Percentiles rank a stretch among this genome's conserved stretches.
phyloP scores from a whole-genome alignment of 371 early-diverging fungal genomes.

The Rhizopus arrhizus region DNA sequence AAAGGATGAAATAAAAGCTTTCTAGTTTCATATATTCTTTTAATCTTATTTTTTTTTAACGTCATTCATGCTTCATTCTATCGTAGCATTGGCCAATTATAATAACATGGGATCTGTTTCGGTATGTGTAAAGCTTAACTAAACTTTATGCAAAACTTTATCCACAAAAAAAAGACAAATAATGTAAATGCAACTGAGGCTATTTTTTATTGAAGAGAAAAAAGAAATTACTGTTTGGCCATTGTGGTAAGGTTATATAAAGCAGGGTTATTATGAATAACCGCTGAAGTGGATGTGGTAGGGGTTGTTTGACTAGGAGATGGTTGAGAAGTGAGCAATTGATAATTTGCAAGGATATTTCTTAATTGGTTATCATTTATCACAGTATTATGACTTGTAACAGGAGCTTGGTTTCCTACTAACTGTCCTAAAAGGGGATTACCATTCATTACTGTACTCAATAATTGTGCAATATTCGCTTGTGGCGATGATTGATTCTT shows the following conservation, averaged over 20 bases:
- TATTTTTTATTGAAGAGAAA: too few relatives aligned
- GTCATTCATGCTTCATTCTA: too few relatives aligned
- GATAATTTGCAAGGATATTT: slow-evolving; percentile 12
- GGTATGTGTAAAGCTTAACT: too few relatives aligned
- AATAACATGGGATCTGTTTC: too few relatives aligned
- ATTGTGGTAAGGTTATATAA: slow-evolving; percentile 1
- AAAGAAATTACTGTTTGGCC: neutral
- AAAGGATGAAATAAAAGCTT: slow-evolving; percentile 23
- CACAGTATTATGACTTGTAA: neutral
- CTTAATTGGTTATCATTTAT: slow-evolving; percentile 9
- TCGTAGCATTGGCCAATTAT: too few relatives aligned
- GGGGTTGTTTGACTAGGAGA: neutral
- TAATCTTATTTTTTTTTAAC: neutral
- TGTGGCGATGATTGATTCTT: neutral
- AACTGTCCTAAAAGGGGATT: slow-evolving; percentile 27
- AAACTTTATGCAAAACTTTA: too few relatives aligned
- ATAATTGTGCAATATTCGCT: slow-evolving; percentile 26
- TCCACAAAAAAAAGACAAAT: neutral
- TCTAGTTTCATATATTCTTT: neutral
- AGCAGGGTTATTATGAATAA: neutral
- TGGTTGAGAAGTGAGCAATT: neutral
- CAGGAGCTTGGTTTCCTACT: neutral
- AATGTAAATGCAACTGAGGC: neutral
- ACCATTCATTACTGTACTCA: slow-evolving; percentile 29
- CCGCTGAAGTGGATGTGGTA: neutral